These are phyloP conservation scores for Rhodotorula glutinis DNA, from an alignment of 1,284 basidiomycete species.

Conservation along the genomic window DNA sequence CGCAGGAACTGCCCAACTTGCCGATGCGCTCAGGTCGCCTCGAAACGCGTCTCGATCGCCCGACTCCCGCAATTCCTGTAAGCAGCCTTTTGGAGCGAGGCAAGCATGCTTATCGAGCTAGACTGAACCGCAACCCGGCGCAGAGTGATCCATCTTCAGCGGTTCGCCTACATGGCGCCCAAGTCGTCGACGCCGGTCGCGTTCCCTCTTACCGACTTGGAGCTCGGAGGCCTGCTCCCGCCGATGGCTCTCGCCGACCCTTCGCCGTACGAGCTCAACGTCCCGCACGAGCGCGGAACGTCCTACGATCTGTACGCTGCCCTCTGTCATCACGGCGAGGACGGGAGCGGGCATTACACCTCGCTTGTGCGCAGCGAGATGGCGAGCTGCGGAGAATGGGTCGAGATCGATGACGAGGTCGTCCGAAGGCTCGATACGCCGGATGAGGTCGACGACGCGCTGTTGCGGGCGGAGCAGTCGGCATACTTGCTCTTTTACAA, in stretches of 20 bases:
- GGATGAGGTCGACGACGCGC: background rate
- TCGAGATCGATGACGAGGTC: conserved; percentile 36
- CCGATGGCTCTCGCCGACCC: conserved; percentile 44
- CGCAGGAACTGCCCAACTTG: conserved; percentile 86
- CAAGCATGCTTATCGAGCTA: too few relatives aligned
- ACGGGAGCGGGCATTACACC: conserved; percentile 76
- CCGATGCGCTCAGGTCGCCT: conserved; percentile 73
- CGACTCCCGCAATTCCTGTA: conserved; percentile 61
- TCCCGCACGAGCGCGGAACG: conserved; percentile 31
- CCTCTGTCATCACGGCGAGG: conserved; percentile 61
- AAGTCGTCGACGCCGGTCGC: conserved; percentile 57
- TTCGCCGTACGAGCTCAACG: conserved; percentile 1
- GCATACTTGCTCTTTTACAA: conserved; percentile 25
- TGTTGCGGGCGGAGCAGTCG: background rate
- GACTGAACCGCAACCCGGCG: conserved; percentile 48
- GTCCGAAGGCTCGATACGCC: conserved; percentile 12
- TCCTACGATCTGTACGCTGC: conserved; percentile 50
- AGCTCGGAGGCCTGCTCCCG: conserved; percentile 89
- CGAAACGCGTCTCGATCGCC: conserved; percentile 78
- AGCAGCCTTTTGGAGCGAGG: conserved; percentile 44
- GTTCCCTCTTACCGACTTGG: conserved; percentile 76
- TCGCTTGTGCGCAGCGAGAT: conserved; percentile 25
- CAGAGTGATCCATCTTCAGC: conserved; percentile 87
- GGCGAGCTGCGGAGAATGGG: conserved; percentile 9
- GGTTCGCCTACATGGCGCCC: conserved; percentile 88